Evolutionary conservation across 2,329 filamentous ascomycete genomes (phyloP).

Genomic region (Zalaria obscura): DNA sequence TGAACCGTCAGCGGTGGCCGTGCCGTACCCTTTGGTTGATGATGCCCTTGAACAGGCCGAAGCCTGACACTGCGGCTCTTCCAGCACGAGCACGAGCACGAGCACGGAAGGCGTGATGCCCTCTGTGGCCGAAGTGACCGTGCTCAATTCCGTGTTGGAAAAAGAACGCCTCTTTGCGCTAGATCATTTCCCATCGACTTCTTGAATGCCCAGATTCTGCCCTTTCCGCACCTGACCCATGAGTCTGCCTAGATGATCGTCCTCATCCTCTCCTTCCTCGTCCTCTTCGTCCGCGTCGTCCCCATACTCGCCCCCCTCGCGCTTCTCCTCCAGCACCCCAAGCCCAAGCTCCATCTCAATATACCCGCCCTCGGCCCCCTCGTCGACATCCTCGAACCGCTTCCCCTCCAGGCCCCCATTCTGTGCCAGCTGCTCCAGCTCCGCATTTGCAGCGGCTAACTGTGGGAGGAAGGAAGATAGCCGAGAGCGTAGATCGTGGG

Average conservation of each 20-base stretch:
- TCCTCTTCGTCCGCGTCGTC: conserved; percentile 6
- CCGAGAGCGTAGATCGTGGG: conserved; percentile 10
- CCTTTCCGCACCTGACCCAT: conserved; percentile 8
- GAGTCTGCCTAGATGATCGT: conserved; percentile 11
- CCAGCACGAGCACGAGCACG: too few relatives aligned
- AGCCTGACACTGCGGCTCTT: too few relatives aligned
- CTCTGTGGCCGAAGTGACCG: too few relatives aligned
- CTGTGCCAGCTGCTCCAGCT: conserved; percentile 9
- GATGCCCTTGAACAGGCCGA: too few relatives aligned
- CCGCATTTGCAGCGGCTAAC: conserved; percentile 16
- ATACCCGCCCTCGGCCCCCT: conserved; percentile 12
- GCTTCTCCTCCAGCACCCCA: conserved; percentile 18
- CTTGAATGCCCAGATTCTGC: conserved; percentile 6
- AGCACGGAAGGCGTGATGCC: too few relatives aligned
- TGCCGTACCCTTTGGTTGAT: too few relatives aligned
- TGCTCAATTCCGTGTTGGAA: too few relatives aligned
- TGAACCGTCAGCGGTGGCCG: too few relatives aligned
- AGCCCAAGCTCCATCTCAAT: conserved; percentile 22
- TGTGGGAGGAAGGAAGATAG: conserved; percentile 17
- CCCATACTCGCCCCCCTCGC: conserved; percentile 4
- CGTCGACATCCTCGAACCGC: conserved; percentile 18
- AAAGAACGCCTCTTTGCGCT: too few relatives aligned
- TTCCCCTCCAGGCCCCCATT: conserved; percentile 9
- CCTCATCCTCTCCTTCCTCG: conserved; percentile 5
- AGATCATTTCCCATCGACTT: conserved; percentile 2